Conservation (phyloP, 139 green algal genomes). For the Limnomonas spitsbergensis region DNA sequence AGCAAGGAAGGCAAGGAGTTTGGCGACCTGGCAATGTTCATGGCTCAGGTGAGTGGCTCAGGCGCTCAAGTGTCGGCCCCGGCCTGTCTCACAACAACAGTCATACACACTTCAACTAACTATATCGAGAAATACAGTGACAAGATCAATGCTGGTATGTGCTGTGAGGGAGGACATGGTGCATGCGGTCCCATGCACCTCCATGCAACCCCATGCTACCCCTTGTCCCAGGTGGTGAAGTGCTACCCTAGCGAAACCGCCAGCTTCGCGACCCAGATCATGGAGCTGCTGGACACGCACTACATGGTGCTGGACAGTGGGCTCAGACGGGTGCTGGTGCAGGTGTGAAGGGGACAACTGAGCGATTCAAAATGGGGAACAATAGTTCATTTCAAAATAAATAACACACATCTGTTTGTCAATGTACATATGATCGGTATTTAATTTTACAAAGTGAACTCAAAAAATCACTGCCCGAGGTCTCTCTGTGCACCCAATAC, state of each 20-base stretch:
- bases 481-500: too few relatives aligned
- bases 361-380: not conserved
- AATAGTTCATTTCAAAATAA: not conserved
- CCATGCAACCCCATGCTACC: too few relatives aligned
- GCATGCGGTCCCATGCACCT: too few relatives aligned
- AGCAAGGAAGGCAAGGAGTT: constrained; percentile 78
- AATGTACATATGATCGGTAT: too few relatives aligned
- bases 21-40: constrained; percentile 80
- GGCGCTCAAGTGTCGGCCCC: too few relatives aligned
- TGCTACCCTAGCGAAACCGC: constrained; percentile 70
- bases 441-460: too few relatives aligned
- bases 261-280: constrained; percentile 71
- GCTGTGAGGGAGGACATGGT: too few relatives aligned
- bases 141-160: too few relatives aligned
- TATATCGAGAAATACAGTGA: too few relatives aligned
- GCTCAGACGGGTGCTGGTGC: constrained; percentile 70
- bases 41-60: constrained; percentile 72
- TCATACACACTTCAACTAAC: too few relatives aligned
- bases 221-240: constrained; percentile 52
- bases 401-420: not conserved
- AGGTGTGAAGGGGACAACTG: too few relatives aligned
- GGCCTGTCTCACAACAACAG: not conserved
- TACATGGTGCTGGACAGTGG: constrained; percentile 60
- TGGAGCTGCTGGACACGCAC: constrained; percentile 83
- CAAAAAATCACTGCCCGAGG: too few relatives aligned